Evolutionary conservation across 257 asterid genomes (phyloP), one percentile per base, ranked within the genome.

Genomic region (Solanum virginianum): DNA sequence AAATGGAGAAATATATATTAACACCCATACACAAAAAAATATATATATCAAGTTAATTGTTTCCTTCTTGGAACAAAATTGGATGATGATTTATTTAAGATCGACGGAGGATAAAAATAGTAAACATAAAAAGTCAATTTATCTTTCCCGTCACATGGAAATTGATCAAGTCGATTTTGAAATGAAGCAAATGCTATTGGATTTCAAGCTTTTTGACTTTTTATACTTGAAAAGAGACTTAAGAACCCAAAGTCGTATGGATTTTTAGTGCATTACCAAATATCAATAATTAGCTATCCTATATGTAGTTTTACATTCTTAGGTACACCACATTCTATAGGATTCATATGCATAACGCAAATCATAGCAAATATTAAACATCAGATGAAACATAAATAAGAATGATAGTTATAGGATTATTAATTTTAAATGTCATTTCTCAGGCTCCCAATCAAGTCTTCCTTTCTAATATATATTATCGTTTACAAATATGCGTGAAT

Each of bases 171-270:
- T 18, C 51, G 11, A 69, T 72, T 72, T 87, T 81, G 86, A 17
- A 82, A 55, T 63, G 84, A 54, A 87, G 22, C 68, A 24, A 39
- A 77, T 10, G 75, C 54, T 41, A 15, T 16, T 45, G 45, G 66
- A 59, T 65, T 88, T 69, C 83, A 87, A 83, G 84, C 29, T 83
- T 29, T 63, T 90, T 88, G 92, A 85, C 88, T 83, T 88, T 60
- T 22, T 82, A 62, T 56, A 41, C 66, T 47, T 80, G 82, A 85
- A 79, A 77, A 59, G 60, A 65, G 26, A 82, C 85, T 81, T 10
- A 62, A 22, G 60, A n/a, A 62, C 45, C 77, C 85, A 80, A 80
- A 41, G 71, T 80, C 55, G 71, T 55, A 56, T 54, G 71, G 57
- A 43, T 20, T 26, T 4, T 39, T 53, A 55, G 54, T 17, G 62